Evolutionary conservation across 345 rosid genomes (phyloP), one percentile per base, ranked within the genome.

Genomic region (Ceriops decandra): DNA sequence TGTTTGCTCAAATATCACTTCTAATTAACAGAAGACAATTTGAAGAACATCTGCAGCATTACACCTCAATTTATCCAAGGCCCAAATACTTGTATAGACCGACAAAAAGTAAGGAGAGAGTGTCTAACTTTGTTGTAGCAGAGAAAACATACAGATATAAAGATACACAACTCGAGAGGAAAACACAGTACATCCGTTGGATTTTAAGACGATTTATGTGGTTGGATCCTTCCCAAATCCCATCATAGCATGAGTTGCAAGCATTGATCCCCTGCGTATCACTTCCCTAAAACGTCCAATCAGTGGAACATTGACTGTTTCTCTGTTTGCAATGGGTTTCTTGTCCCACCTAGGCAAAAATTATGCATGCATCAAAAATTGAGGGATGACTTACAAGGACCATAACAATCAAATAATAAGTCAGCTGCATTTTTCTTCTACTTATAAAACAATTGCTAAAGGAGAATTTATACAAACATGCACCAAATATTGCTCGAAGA

Each of bases 231-330:
- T 90, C 61, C 97, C 97, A 65, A 90, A 90, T 42, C 93, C 84
- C 98, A 88, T 93, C 85, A 90, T 76, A 66, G 90, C 96, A 84
- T 90, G 98, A 53, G 98, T 88, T 1, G 81, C 91, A 63, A 90
- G 66, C 98, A 93, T 88, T 7, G 90, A 87, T 58, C 90, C 96
- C 77, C 93, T 77, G 54, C 92, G 85, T 72, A 83, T 68, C 28
- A 76, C 68, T 84, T 93, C 93, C 80, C 82, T 60, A 22, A 77
- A 63, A 21, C 82, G 83, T 32, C 98, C 98, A 17, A 83, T 77
- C 54, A 87, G 33, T 5, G 95, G 85, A 32, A 84, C 42, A 64
- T 71, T 64, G 57, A 78, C 81, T 15, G 96, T 93, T 52, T 90
- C 88, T 68, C 88, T 77, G 73, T 72, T 90, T 77, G 80, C 57